Percentiles rank a stretch among this genome's conserved stretches.
These are phyloP conservation scores for Xylaria palmicola DNA, from an alignment of 495 filamentous ascomycete species.

Conservation along the genomic window DNA sequence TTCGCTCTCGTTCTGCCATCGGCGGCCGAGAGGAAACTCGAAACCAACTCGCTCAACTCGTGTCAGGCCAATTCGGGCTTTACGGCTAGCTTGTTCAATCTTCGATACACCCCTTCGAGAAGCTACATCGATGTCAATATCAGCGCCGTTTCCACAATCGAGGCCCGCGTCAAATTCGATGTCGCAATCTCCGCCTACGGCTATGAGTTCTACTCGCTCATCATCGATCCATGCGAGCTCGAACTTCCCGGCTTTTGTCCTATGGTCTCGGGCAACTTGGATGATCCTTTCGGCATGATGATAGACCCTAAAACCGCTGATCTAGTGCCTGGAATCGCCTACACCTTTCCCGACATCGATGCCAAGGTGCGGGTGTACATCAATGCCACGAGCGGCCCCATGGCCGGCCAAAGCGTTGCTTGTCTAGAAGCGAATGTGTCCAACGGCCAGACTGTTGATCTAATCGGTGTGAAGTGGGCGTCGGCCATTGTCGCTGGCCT, in stretches of 20 bases:
- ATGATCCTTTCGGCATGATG: constrained; percentile 64
- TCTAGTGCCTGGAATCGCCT: constrained; percentile 79
- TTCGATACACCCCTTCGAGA: constrained; percentile 74
- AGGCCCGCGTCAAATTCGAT: constrained; percentile 81
- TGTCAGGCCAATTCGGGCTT: constrained; percentile 80
- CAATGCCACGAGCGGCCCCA: constrained; percentile 55
- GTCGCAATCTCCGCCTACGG: constrained; percentile 81
- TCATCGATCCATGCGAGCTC: constrained; percentile 72
- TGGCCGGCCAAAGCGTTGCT: constrained; percentile 61
- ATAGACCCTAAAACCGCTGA: constrained; percentile 56
- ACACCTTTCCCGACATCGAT: constrained; percentile 89
- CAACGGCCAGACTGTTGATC: constrained; percentile 89
- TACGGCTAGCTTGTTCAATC: constrained; percentile 78
- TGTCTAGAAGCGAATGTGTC: constrained; percentile 87
- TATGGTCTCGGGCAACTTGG: constrained; percentile 81
- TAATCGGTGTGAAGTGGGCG: constrained; percentile 86
- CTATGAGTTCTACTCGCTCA: constrained; percentile 59
- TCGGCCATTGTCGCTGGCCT: constrained; percentile 85
- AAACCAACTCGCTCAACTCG: constrained; percentile 73
- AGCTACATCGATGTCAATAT: constrained; percentile 70
- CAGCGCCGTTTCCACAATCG: constrained; percentile 78
- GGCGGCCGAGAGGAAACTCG: constrained; percentile 44
- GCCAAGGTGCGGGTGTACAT: constrained; percentile 80
- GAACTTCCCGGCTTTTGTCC: constrained; percentile 80
- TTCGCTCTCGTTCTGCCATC: constrained; percentile 28